Conservation (phyloP, 306 rosid species). For the Medicago truncatula region DNA sequence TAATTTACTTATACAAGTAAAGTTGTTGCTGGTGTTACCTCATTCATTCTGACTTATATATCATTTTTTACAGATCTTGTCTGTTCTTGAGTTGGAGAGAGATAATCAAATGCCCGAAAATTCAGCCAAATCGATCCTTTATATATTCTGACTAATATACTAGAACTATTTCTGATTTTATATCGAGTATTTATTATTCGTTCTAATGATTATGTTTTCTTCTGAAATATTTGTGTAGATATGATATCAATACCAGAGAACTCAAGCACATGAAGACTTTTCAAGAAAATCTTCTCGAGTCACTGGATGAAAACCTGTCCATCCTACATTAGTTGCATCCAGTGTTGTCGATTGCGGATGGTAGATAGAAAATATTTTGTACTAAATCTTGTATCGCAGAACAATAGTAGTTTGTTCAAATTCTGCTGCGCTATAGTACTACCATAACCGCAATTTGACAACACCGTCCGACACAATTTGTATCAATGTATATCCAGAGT, state of each 20-base stretch:
- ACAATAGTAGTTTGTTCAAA: no score
- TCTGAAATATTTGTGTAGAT: constrained; percentile 56
- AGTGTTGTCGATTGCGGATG: no score
- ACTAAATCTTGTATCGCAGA: no score
- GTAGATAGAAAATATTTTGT: no score
- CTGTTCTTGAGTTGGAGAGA: constrained; percentile 71
- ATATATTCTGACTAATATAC: constrained; percentile 56
- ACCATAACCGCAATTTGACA: no score
- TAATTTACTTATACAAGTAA: no score
- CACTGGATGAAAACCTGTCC: constrained; percentile 1
- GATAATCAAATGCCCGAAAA: no score
- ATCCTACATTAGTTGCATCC: constrained; percentile 20
- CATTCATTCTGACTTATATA: constrained; percentile 28
- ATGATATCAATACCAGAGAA: constrained; percentile 63
- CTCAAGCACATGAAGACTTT: constrained; percentile 78
- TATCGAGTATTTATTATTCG: background rate
- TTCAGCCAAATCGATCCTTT: constrained; percentile 64
- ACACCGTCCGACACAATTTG: no score
- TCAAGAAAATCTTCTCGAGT: constrained; percentile 57
- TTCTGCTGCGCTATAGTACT: no score
- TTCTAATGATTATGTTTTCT: constrained; percentile 23
- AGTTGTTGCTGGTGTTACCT: background rate
- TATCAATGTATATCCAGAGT: no score
- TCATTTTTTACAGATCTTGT: constrained; percentile 63
- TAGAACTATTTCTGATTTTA: background rate